Conservation (phyloP, 768 basidiomycete species). For the Guyanaporus albipodus region DNA sequence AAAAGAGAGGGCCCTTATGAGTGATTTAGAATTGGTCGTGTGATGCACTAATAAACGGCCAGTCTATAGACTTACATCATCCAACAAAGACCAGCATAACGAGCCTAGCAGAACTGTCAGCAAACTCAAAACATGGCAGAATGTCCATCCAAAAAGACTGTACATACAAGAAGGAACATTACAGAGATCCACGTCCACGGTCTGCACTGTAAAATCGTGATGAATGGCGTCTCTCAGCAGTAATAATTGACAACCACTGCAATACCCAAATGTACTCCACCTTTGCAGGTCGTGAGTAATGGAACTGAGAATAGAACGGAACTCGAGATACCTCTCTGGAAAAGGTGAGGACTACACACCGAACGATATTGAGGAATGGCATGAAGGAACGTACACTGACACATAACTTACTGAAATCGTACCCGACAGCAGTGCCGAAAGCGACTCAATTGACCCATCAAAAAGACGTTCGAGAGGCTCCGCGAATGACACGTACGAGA, state of each 20-base stretch:
- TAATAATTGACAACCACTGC: background rate
- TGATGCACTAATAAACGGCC: background rate
- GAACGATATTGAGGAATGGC: background rate
- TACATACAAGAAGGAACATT: slow-evolving; percentile 6
- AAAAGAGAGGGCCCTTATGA: background rate
- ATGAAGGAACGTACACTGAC: background rate
- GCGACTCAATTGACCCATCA: background rate
- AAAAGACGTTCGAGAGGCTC: background rate
- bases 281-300: background rate
- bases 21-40: background rate
- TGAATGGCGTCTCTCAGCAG: accelerated
- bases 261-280: slow-evolving; percentile 18
- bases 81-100: slow-evolving; percentile 1
- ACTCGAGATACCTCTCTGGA: slow-evolving; percentile 6
- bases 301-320: background rate
- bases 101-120: background rate
- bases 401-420: slow-evolving; percentile 8
- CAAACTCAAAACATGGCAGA: background rate
- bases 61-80: background rate
- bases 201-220: background rate
- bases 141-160: no score
- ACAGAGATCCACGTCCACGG: slow-evolving; percentile 12
- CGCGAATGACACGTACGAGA: background rate
- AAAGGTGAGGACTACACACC: slow-evolving; percentile 6
- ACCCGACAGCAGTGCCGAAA: background rate